A percentile compares a stretch with the other conserved stretches of the same genome.
phyloP scores from a whole-genome alignment of 345 rosid species.

The Heritiera fomes region DNA sequence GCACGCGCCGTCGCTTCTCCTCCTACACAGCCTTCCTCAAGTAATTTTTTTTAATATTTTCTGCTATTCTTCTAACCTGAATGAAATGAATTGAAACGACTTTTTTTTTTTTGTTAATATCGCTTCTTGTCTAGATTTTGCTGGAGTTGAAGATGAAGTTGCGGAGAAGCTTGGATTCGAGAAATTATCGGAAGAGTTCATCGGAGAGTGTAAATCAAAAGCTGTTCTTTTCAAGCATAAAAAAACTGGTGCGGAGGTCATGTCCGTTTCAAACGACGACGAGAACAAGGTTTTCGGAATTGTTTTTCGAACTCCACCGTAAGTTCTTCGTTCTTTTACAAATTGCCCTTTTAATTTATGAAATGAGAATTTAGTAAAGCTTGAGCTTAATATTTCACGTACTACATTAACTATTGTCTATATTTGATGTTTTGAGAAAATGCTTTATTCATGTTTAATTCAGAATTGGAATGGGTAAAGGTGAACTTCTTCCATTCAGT shows the following conservation, averaged over 20 bases:
- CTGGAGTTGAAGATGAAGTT: conserved; percentile 54
- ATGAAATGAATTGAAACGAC: conserved; percentile 13
- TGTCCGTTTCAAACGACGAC: conserved; percentile 88
- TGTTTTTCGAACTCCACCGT: conserved; percentile 92
- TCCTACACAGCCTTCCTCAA: conserved; percentile 57
- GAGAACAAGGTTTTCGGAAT: conserved; percentile 90
- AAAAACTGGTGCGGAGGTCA: conserved; percentile 87
- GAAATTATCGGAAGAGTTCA: conserved; percentile 81
- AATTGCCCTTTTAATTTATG: background rate
- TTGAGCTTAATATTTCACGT: background rate
- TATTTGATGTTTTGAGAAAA: background rate
- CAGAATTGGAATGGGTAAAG: background rate
- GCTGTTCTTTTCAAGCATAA: conserved; percentile 82
- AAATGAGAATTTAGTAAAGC: background rate
- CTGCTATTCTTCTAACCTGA: background rate
- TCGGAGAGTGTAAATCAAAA: conserved; percentile 87
- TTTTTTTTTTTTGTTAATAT: background rate
- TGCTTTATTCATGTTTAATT: background rate
- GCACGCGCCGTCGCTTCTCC: conserved; percentile 68
- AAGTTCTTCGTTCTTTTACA: conserved; percentile 32
- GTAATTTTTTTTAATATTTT: conserved; percentile 27
- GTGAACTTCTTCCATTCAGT: background rate
- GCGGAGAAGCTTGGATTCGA: conserved; percentile 82
- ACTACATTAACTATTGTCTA: background rate
- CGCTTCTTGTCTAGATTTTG: conserved; percentile 40